Conservation (phyloP, 495 filamentous ascomycete genomes). For the Penicillium turbatum region DNA sequence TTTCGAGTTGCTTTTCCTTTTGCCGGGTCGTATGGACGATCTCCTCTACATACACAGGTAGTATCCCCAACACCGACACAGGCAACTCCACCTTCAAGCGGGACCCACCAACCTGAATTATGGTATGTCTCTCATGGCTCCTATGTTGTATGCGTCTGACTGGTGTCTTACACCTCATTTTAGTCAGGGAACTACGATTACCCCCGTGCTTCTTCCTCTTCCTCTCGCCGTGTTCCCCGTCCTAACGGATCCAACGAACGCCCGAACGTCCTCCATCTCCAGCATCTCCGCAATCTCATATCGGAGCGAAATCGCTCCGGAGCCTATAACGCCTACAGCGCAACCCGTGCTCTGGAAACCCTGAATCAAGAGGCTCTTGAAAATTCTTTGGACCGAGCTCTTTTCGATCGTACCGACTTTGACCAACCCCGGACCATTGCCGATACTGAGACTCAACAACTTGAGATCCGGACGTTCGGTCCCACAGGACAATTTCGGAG, state of each 20-base stretch:
- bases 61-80: background rate
- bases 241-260: slow-evolving; percentile 17
- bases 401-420: slow-evolving; percentile 17
- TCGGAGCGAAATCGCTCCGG: slow-evolving; percentile 37
- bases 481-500: slow-evolving; percentile 15
- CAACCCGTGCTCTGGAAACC: slow-evolving; percentile 34
- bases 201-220: slow-evolving; percentile 49
- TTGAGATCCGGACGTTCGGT: slow-evolving; percentile 11
- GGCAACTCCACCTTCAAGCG: background rate
- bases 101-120: background rate
- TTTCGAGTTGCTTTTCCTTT: background rate
- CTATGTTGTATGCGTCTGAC: background rate
- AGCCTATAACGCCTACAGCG: slow-evolving; percentile 40
- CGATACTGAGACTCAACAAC: slow-evolving; percentile 26
- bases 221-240: slow-evolving; percentile 34
- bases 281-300: slow-evolving; percentile 41
- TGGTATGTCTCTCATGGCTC: slow-evolving; percentile 7
- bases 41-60: background rate
- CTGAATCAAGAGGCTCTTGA: slow-evolving; percentile 39
- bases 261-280: slow-evolving; percentile 21
- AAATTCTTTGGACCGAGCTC: slow-evolving; percentile 19
- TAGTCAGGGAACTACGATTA: slow-evolving; percentile 60
- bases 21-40: background rate
- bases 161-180: slow-evolving; percentile 1
- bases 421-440: slow-evolving; percentile 26